Conservation (phyloP, 129 eudicot genomes). For the Dittrichia graveolens region DNA sequence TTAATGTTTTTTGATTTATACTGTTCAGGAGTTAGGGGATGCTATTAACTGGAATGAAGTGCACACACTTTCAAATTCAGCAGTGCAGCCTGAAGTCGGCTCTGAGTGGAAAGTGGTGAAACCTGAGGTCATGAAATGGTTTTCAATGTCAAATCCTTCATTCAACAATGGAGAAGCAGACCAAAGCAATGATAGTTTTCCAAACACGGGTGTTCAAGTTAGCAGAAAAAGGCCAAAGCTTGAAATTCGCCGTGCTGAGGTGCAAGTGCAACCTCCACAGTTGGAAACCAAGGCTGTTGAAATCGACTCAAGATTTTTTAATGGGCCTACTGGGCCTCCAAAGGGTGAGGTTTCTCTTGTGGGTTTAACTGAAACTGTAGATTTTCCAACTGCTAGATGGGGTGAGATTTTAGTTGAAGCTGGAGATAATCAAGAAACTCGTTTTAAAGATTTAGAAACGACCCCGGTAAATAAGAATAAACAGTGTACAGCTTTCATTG, state of each 20-base stretch:
- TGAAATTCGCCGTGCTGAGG: constrained; percentile 92
- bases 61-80: constrained; percentile 42
- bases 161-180: constrained; percentile 39
- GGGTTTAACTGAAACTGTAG: constrained; percentile 29
- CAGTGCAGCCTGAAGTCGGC: constrained; percentile 41
- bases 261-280: constrained; percentile 45
- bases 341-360: constrained; percentile 33
- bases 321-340: constrained; percentile 34
- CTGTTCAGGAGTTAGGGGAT: constrained; percentile 72
- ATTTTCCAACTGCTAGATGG: constrained; percentile 50
- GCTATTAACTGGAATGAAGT: constrained; percentile 81
- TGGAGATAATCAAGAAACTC: constrained; percentile 45
- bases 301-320: constrained; percentile 50
- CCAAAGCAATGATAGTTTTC: constrained; percentile 43
- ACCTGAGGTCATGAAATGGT: constrained; percentile 80
- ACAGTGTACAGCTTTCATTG: constrained; percentile 84
- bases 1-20: background rate
- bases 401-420: constrained; percentile 68
- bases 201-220: constrained; percentile 43
- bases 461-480: constrained; percentile 51
- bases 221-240: constrained; percentile 89
- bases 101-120: constrained; percentile 82
- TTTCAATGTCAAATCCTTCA: constrained; percentile 60
- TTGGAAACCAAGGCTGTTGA: constrained; percentile 47
- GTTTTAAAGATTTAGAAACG: constrained; percentile 38